A percentile compares a stretch with the other conserved stretches of the same genome.
Evolutionary conservation across 169 alveolate species (phyloP).

Genomic region (Babesia ovis): DNA sequence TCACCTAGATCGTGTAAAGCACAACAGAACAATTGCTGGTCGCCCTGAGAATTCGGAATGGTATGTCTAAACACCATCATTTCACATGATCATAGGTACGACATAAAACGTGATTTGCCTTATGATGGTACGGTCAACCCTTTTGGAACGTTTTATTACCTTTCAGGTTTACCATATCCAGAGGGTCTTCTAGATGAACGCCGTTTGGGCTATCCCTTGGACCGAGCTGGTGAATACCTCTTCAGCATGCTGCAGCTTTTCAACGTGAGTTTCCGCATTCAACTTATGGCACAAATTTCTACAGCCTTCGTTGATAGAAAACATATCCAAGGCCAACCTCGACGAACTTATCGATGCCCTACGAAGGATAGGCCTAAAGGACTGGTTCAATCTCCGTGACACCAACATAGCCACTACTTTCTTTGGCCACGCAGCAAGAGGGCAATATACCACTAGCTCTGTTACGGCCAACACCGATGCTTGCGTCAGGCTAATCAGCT

Average conservation of each 20-base stretch:
- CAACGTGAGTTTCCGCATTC: slow-evolving; percentile 4
- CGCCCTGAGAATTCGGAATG: slow-evolving; percentile 15
- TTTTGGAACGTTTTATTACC: no score
- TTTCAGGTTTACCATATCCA: slow-evolving; percentile 53
- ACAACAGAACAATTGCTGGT: slow-evolving; percentile 22
- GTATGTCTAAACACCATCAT: background rate
- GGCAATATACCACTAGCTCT: background rate
- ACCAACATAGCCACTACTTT: slow-evolving; percentile 3
- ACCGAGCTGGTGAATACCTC: slow-evolving; percentile 36
- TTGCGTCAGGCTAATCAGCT: background rate
- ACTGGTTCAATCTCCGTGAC: slow-evolving; percentile 51
- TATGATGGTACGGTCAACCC: slow-evolving; percentile 57
- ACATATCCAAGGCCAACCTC: background rate
- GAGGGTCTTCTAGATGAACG: slow-evolving; percentile 48
- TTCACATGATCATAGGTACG: slow-evolving; percentile 23
- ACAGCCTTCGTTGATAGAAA: slow-evolving; percentile 5
- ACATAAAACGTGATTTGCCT: slow-evolving; percentile 46
- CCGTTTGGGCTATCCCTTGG: slow-evolving; percentile 57
- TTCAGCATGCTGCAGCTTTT: slow-evolving; percentile 35
- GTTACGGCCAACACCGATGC: background rate
- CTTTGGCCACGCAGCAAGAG: background rate
- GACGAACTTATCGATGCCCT: slow-evolving; percentile 17
- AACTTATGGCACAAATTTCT: background rate
- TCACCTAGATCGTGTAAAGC: slow-evolving; percentile 47
- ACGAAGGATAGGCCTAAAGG: slow-evolving; percentile 29